Percentiles rank a stretch among this genome's conserved stretches.
Evolutionary conservation across 345 rosid species (phyloP).

Genomic region (Leavenworthia alabamica): DNA sequence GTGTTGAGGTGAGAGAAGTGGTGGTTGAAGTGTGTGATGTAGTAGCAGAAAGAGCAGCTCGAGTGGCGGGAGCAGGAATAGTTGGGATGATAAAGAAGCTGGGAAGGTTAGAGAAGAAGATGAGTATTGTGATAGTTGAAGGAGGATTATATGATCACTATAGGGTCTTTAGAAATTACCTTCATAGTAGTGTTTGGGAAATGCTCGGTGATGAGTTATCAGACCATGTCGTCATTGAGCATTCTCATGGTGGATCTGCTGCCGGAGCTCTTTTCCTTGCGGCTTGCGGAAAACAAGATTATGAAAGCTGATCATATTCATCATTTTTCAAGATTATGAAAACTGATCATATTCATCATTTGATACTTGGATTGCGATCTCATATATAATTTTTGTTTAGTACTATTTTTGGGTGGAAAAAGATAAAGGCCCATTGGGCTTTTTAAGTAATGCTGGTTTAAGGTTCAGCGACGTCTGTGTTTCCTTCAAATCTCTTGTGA

Average conservation of each 20-base stretch:
- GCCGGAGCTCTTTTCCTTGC: constrained; percentile 57
- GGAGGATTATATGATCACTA: constrained; percentile 65
- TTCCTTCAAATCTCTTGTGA: neutral
- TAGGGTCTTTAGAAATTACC: constrained; percentile 52
- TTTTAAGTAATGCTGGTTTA: neutral
- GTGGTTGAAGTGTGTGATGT: constrained; percentile 60
- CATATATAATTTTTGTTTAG: no score
- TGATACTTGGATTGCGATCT: no score
- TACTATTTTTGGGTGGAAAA: neutral
- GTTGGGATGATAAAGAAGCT: constrained; percentile 66
- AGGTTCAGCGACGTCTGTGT: neutral
- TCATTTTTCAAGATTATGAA: no score
- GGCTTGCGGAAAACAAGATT: constrained; percentile 10
- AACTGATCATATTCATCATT: no score
- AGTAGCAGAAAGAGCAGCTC: constrained; percentile 60
- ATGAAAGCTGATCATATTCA: neutral
- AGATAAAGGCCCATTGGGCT: neutral
- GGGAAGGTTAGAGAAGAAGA: constrained; percentile 45
- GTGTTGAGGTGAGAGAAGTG: constrained; percentile 39
- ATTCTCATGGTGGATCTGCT: constrained; percentile 54
- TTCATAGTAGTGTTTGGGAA: constrained; percentile 60
- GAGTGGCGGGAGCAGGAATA: constrained; percentile 54
- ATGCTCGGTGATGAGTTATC: constrained; percentile 59
- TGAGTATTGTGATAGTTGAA: constrained; percentile 48
- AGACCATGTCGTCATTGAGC: constrained; percentile 44